These are phyloP conservation scores for Exophiala calicioides DNA, from an alignment of 2,329 filamentous ascomycete genomes.

Conservation along the genomic window DNA sequence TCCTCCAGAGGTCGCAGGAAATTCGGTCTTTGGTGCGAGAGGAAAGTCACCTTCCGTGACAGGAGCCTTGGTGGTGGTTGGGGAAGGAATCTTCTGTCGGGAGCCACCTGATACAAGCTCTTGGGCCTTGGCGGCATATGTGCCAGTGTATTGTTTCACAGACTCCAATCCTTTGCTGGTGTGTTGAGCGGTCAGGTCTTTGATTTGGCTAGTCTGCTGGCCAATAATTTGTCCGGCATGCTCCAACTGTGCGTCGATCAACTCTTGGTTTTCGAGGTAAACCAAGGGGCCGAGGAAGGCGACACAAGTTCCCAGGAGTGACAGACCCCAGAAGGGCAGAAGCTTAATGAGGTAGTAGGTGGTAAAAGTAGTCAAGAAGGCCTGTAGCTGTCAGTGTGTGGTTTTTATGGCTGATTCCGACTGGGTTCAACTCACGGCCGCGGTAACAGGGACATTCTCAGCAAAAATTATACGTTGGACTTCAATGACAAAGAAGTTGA, in stretches of 20 bases:
- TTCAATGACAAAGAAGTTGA: conserved; percentile 70
- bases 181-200: conserved; percentile 61
- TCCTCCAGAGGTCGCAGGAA: conserved; percentile 13
- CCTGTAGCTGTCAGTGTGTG: conserved; percentile 42
- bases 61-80: conserved; percentile 33
- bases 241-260: conserved; percentile 62
- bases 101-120: conserved; percentile 47
- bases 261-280: conserved; percentile 66
- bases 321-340: conserved; percentile 65
- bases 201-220: conserved; percentile 61
- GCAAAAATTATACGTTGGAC: conserved; percentile 67
- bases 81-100: conserved; percentile 35
- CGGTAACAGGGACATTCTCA: conserved; percentile 63
- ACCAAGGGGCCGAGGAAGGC: conserved; percentile 62
- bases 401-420: background rate
- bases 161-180: conserved; percentile 59
- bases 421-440: conserved; percentile 52
- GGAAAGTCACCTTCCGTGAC: conserved; percentile 55
- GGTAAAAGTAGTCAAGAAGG: conserved; percentile 59
- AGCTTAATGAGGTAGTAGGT: conserved; percentile 68
- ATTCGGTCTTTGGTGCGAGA: conserved; percentile 44
- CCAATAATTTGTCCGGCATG: conserved; percentile 56
- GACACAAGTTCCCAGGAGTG: conserved; percentile 57
- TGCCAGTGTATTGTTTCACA: conserved; percentile 60
- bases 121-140: conserved; percentile 63